These are phyloP conservation scores for Pichia sp. DNA, from an alignment of 1,139 yeast species.

Conservation along the genomic window DNA sequence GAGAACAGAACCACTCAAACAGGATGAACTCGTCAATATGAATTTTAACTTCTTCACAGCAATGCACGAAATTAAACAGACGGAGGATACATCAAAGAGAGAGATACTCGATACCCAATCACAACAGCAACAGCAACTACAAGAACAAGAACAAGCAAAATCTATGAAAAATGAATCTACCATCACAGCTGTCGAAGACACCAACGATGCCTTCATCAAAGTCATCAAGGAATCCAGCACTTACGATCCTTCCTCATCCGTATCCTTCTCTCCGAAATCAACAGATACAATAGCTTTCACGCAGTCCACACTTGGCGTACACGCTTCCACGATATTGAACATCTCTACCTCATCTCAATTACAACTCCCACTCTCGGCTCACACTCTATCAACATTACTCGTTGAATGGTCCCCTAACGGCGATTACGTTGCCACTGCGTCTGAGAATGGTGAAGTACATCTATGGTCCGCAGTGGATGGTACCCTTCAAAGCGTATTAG, in stretches of 20 bases:
- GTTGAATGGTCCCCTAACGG: slow-evolving; percentile 64
- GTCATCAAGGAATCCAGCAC: slow-evolving; percentile 26
- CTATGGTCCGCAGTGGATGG: slow-evolving; percentile 60
- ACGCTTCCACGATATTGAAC: slow-evolving; percentile 30
- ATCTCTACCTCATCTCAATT: slow-evolving; percentile 9
- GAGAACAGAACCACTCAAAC: slow-evolving; percentile 10
- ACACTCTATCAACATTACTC: slow-evolving; percentile 21
- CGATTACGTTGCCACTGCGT: slow-evolving; percentile 46
- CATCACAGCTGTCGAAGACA: too few relatives aligned
- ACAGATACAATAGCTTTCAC: slow-evolving; percentile 34
- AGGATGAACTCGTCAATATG: slow-evolving; percentile 21
- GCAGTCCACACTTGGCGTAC: slow-evolving; percentile 25
- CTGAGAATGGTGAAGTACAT: slow-evolving; percentile 57
- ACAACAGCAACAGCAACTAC: slow-evolving; percentile 13
- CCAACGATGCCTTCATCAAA: slow-evolving; percentile 9
- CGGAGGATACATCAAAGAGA: too few relatives aligned
- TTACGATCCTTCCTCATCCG: slow-evolving; percentile 30
- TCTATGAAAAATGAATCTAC: background rate
- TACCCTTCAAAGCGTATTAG: slow-evolving; percentile 47
- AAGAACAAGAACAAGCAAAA: background rate
- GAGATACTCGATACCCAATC: too few relatives aligned
- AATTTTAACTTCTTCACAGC: slow-evolving; percentile 26
- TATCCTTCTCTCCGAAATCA: slow-evolving; percentile 35
- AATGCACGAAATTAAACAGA: slow-evolving; percentile 18
- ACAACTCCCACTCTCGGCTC: slow-evolving; percentile 16